Percentiles rank a stretch among this genome's conserved stretches.
Conservation (phyloP, 202 grass and related monocot species). For the Carex arenaria region DNA sequence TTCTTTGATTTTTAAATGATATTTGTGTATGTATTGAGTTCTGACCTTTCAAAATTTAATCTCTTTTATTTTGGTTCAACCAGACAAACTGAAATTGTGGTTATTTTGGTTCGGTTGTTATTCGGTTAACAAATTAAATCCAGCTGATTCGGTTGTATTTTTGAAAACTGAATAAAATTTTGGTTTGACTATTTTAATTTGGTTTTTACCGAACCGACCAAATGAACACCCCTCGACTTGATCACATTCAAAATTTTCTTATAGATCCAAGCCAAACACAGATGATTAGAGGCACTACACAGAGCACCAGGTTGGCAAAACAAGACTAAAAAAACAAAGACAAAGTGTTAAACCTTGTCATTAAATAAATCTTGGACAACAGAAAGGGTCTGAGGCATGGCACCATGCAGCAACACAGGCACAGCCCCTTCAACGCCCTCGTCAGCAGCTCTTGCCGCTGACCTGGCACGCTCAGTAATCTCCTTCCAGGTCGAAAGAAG, state of each 20-base stretch:
- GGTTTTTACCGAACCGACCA: too few species aligned
- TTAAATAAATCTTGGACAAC: conserved; percentile 97
- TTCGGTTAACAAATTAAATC: too few species aligned
- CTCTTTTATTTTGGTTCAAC: too few species aligned
- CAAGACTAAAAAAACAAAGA: conserved; percentile 16
- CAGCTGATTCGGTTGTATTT: too few species aligned
- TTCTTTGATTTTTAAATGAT: too few species aligned
- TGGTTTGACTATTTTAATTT: too few species aligned
- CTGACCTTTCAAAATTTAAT: too few species aligned
- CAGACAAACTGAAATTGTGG: too few species aligned
- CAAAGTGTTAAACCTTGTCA: conserved; percentile 63
- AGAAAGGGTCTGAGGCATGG: conserved; percentile 76
- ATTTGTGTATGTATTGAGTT: too few species aligned
- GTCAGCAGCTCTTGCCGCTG: conserved; percentile 72
- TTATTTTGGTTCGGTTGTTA: too few species aligned
- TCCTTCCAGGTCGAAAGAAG: conserved; percentile 81
- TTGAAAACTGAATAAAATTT: too few species aligned
- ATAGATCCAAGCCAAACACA: neutral
- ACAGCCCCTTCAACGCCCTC: conserved; percentile 75
- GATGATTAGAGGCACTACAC: neutral
- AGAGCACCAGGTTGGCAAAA: neutral
- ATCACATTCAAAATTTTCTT: neutral
- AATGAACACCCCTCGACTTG: neutral
- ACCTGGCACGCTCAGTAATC: conserved; percentile 84
- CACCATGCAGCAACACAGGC: conserved; percentile 73